A percentile compares a stretch with the other conserved stretches of the same genome.
Conservation (phyloP, 352 stramenopile genomes). For the Phytophthora melonis region DNA sequence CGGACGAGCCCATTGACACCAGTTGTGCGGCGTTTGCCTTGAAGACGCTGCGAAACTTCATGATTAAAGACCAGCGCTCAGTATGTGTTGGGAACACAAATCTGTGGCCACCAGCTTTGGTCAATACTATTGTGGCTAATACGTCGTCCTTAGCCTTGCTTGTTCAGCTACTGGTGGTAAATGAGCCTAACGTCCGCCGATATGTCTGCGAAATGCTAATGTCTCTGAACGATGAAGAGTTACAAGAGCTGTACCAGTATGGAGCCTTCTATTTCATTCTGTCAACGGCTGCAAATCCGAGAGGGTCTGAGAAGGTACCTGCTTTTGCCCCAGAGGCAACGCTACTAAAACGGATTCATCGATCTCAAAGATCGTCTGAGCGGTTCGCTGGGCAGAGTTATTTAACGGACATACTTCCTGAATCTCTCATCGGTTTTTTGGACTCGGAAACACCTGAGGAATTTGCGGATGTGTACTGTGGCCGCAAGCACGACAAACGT, state of each 20-base stretch:
- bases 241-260: constrained; percentile 65
- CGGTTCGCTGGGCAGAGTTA: constrained; percentile 64
- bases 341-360: constrained; percentile 74
- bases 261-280: constrained; percentile 86
- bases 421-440: constrained; percentile 74
- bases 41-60: constrained; percentile 68
- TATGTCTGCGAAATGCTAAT: constrained; percentile 75
- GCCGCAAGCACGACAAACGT: constrained; percentile 66
- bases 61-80: constrained; percentile 59
- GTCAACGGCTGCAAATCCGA: constrained; percentile 38
- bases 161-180: constrained; percentile 74
- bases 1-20: constrained; percentile 66
- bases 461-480: constrained; percentile 76
- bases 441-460: constrained; percentile 67
- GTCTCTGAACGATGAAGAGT: constrained; percentile 52
- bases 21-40: constrained; percentile 59
- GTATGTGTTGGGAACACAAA: constrained; percentile 33
- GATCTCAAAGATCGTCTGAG: constrained; percentile 63
- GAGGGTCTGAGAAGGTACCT: constrained; percentile 32
- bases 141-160: constrained; percentile 58
- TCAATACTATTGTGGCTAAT: constrained; percentile 66
- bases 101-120: constrained; percentile 64
- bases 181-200: constrained; percentile 54
- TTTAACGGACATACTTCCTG: constrained; percentile 74
- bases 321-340: constrained; percentile 67